phyloP scores from a whole-genome alignment of 345 rosid species.

The Salix viminalis region DNA sequence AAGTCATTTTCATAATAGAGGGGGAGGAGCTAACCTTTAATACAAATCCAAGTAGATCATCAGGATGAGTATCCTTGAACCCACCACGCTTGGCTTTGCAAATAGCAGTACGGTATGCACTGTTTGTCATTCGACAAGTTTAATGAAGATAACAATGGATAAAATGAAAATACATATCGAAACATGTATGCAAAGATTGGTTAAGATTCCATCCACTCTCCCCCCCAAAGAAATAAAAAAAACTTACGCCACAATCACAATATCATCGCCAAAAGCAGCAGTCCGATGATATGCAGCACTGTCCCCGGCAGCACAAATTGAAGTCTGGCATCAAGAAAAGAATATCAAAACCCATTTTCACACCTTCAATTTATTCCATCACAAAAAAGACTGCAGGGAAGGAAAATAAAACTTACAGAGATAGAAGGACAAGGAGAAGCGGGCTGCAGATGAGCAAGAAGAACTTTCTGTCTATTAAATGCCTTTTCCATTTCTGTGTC shows the following conservation, averaged over 20 bases:
- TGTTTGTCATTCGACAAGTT: conserved; percentile 20
- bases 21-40: conserved; percentile 52
- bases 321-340: conserved; percentile 39
- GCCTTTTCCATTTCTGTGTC: conserved; percentile 58
- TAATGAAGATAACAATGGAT: not conserved
- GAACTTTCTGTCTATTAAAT: conserved; percentile 62
- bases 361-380: not conserved
- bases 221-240: not conserved
- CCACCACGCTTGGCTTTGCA: conserved; percentile 89
- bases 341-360: not conserved
- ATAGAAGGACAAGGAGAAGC: conserved; percentile 37
- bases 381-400: not conserved
- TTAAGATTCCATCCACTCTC: not conserved
- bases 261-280: conserved; percentile 74
- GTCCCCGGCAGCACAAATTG: conserved; percentile 63
- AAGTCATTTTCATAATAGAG: not conserved
- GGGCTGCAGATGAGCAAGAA: conserved; percentile 72
- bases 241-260: conserved; percentile 92
- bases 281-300: conserved; percentile 53
- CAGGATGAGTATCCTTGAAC: conserved; percentile 85
- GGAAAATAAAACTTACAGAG: conserved; percentile 32
- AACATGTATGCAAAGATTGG: too few species aligned
- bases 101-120: conserved; percentile 86
- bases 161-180: not conserved
- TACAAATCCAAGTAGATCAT: conserved; percentile 77